A percentile compares a stretch with the other conserved stretches of the same genome.
Evolutionary conservation across 2,329 filamentous ascomycete genomes (phyloP).

Genomic region (Stenocarpella maydis): DNA sequence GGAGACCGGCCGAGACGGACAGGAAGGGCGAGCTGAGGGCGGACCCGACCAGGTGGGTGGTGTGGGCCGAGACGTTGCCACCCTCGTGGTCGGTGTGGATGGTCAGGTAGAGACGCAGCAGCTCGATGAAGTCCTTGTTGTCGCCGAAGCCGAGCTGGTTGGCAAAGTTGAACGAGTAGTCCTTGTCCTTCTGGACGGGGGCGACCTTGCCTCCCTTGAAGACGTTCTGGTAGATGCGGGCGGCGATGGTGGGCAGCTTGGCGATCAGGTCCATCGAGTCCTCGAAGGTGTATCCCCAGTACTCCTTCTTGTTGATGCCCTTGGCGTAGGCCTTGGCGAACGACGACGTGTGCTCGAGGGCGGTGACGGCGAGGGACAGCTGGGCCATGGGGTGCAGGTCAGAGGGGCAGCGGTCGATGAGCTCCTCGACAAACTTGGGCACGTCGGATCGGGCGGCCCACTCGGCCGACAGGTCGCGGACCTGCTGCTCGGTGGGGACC

Average conservation of each 20-base stretch:
- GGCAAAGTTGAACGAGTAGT: slow-evolving; percentile 99
- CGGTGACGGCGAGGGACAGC: slow-evolving; percentile 96
- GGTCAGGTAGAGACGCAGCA: slow-evolving; percentile 98
- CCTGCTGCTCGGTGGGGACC: slow-evolving; percentile 97
- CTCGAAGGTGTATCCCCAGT: slow-evolving; percentile 99
- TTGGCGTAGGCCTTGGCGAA: slow-evolving; percentile 99
- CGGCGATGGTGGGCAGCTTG: slow-evolving; percentile 97
- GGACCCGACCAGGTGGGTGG: slow-evolving; percentile 95
- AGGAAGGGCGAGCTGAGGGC: slow-evolving; percentile 98
- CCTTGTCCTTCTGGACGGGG: slow-evolving; percentile 96
- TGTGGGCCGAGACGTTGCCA: slow-evolving; percentile 98
- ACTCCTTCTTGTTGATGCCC: slow-evolving; percentile 99
- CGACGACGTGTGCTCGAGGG: slow-evolving; percentile 96
- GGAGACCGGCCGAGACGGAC: slow-evolving; percentile 93
- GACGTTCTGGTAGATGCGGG: slow-evolving; percentile 99
- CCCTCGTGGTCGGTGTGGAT: slow-evolving; percentile 99
- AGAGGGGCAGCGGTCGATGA: slow-evolving; percentile 99
- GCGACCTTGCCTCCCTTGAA: slow-evolving; percentile 99
- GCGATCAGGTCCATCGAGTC: slow-evolving; percentile 99
- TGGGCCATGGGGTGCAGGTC: slow-evolving; percentile 99
- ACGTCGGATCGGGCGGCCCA: slow-evolving; percentile 98
- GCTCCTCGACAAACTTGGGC: slow-evolving; percentile 98
- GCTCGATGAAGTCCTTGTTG: slow-evolving; percentile 96
- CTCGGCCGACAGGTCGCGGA: slow-evolving; percentile 96
- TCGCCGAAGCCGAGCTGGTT: slow-evolving; percentile 97